Percentiles rank a stretch among this genome's conserved stretches.
These are phyloP conservation scores for Sapria himalayana DNA, from an alignment of 345 rosid genomes.

Conservation along the genomic window DNA sequence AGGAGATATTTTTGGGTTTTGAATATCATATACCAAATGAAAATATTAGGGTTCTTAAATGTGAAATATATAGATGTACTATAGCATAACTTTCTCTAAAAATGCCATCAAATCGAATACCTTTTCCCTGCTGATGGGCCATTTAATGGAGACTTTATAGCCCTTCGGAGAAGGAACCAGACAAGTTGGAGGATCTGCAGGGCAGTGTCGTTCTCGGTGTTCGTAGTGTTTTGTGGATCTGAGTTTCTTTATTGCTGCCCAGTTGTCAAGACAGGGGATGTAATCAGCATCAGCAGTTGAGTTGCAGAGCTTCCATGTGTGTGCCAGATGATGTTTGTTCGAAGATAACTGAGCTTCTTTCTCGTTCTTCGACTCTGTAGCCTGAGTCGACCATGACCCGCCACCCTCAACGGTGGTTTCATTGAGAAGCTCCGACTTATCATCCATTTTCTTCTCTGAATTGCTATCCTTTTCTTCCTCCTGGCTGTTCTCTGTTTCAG, in stretches of 20 bases:
- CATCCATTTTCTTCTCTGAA: constrained; percentile 31
- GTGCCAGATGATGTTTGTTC: constrained; percentile 16
- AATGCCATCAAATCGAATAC: too few species aligned
- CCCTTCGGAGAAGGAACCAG: constrained; percentile 80
- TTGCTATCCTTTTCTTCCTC: constrained; percentile 25
- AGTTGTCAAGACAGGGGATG: constrained; percentile 94
- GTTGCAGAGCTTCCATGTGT: constrained; percentile 74
- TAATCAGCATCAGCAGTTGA: constrained; percentile 76
- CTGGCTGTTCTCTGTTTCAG: constrained; percentile 21
- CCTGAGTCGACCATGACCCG: constrained; percentile 81
- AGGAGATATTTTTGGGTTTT: too few species aligned
- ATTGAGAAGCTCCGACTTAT: constrained; percentile 61
- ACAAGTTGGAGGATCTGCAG: constrained; percentile 68
- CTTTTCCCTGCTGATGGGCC: constrained; percentile 97
- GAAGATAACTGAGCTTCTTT: constrained; percentile 49
- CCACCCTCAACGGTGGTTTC: constrained; percentile 45
- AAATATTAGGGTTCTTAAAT: too few species aligned
- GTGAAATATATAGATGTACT: too few species aligned
- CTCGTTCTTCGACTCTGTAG: constrained; percentile 66
- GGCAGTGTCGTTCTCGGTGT: constrained; percentile 97
- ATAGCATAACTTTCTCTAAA: too few species aligned
- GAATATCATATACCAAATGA: too few species aligned
- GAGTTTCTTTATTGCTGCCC: constrained; percentile 57
- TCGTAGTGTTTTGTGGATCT: constrained; percentile 67
- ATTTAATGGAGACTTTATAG: constrained; percentile 51